Conservation (phyloP, 345 rosid genomes). For the Crucihimalaya himalaica region DNA sequence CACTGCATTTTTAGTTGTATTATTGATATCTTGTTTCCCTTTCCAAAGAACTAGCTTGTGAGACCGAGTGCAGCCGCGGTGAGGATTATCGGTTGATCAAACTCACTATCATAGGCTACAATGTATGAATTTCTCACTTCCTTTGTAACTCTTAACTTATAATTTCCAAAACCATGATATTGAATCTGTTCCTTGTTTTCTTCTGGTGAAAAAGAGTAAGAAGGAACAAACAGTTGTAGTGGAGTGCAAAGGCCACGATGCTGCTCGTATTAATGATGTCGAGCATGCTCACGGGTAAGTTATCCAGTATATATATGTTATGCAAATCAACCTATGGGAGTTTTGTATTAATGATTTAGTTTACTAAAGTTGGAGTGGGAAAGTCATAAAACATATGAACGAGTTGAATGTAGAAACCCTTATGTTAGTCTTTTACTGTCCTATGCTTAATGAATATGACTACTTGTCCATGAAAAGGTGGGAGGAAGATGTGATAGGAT, state of each 20-base stretch:
- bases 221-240: constrained; percentile 73
- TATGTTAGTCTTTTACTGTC: not conserved
- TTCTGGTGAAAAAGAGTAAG: constrained; percentile 51
- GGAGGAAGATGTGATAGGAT: constrained; percentile 74
- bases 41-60: constrained; percentile 73
- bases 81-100: constrained; percentile 90
- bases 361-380: not conserved
- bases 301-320: not conserved
- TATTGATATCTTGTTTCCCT: not conserved
- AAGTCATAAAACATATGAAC: not conserved
- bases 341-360: not conserved
- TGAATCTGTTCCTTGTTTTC: not conserved
- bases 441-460: not conserved
- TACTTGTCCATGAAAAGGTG: constrained; percentile 50
- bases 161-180: not conserved
- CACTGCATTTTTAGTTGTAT: not conserved
- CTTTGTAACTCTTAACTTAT: not conserved
- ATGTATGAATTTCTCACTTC: constrained; percentile 39
- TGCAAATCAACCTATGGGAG: not conserved
- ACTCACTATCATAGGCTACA: constrained; percentile 77
- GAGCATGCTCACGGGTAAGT: constrained; percentile 89
- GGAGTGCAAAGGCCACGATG: constrained; percentile 95
- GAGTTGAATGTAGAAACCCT: not conserved
- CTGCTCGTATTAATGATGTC: constrained; percentile 71
- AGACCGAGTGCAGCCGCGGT: constrained; percentile 93